Conservation (phyloP, 208 protist genomes). For the Borovskyia barvae region DNA sequence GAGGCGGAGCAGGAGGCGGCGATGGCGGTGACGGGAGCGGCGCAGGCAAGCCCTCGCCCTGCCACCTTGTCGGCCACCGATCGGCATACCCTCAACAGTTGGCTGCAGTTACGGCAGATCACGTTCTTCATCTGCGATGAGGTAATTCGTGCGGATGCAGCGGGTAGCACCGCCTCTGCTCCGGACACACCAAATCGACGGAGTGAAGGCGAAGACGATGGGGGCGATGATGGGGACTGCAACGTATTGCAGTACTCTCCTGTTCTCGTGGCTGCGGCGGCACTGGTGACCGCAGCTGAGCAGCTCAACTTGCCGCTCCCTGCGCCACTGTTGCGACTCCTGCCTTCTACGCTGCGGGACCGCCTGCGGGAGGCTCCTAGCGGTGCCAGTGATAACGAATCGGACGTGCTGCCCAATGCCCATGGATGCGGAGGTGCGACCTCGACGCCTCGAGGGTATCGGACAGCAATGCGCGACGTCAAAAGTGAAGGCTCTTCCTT, state of each 20-base stretch:
- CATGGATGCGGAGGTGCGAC: too few relatives aligned
- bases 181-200: not conserved
- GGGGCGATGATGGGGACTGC: not conserved
- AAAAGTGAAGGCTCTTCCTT: too few relatives aligned
- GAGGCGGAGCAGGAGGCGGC: slow-evolving; percentile 16
- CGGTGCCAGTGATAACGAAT: not conserved
- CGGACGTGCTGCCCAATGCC: too few relatives aligned
- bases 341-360: slow-evolving; percentile 20
- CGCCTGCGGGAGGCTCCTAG: slow-evolving; percentile 13
- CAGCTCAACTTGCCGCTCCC: slow-evolving; percentile 36
- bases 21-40: slow-evolving; percentile 1
- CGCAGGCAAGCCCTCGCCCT: not conserved
- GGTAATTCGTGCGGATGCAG: slow-evolving; percentile 31
- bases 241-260: slow-evolving; percentile 28
- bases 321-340: slow-evolving; percentile 27
- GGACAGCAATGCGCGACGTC: too few relatives aligned
- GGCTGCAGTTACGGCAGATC: slow-evolving; percentile 31
- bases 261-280: slow-evolving; percentile 33
- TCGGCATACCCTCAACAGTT: slow-evolving; percentile 20
- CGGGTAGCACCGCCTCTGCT: not conserved
- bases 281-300: slow-evolving; percentile 48
- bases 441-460: too few relatives aligned
- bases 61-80: not conserved
- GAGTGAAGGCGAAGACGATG: not conserved
- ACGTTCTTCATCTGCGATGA: slow-evolving; percentile 40